Conservation (phyloP, 345 rosid species). For the Anastatica hierochuntica region DNA sequence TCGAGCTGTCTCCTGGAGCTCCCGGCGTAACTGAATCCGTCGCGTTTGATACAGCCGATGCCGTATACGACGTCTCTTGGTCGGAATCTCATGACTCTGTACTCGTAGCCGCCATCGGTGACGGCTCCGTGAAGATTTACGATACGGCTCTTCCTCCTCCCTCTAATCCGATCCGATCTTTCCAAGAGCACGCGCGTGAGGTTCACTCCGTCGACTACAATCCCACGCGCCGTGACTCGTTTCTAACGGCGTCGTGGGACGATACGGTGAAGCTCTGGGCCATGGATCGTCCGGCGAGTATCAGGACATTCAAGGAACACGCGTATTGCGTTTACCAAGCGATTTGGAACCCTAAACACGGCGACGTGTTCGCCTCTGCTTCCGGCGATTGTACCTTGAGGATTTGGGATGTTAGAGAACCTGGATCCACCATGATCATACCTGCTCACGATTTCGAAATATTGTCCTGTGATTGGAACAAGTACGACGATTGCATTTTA, state of each 20-base stretch:
- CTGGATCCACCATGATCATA: constrained; percentile 82
- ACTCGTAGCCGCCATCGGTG: constrained; percentile 66
- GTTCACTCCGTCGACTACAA: constrained; percentile 74
- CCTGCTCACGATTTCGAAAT: constrained; percentile 84
- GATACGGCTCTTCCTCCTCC: constrained; percentile 68
- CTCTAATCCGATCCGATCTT: constrained; percentile 64
- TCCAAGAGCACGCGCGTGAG: constrained; percentile 90
- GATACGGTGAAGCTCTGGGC: constrained; percentile 90
- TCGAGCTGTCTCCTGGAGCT: constrained; percentile 57
- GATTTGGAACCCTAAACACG: constrained; percentile 79
- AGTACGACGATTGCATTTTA: constrained; percentile 71
- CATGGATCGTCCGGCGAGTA: constrained; percentile 69
- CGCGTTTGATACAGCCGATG: constrained; percentile 79
- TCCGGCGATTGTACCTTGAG: constrained; percentile 79
- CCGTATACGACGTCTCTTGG: constrained; percentile 81
- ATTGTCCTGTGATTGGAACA: constrained; percentile 82
- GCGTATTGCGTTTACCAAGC: constrained; percentile 80
- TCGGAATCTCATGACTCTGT: constrained; percentile 93
- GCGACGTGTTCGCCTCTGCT: constrained; percentile 86
- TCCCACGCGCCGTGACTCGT: constrained; percentile 90
- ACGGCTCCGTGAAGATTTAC: constrained; percentile 83
- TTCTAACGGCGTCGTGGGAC: constrained; percentile 84
- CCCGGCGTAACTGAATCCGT: constrained; percentile 42
- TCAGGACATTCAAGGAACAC: constrained; percentile 85
- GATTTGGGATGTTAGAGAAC: constrained; percentile 88